Conservation (phyloP, 2,329 filamentous ascomycete genomes). For the Emericellopsis atlantica region DNA sequence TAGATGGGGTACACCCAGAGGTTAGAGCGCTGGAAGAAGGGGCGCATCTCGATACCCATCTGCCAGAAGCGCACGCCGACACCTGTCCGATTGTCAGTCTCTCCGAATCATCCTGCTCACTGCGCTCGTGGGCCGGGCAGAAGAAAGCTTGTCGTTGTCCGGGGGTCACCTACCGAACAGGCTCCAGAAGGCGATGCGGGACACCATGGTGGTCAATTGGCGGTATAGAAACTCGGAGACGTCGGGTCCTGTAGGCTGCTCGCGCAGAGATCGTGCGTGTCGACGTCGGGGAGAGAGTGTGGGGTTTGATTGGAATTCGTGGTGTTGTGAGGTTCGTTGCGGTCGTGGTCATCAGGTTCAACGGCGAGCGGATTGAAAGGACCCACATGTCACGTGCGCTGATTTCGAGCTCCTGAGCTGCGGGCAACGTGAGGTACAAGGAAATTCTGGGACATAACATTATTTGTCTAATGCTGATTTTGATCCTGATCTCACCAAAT, state of each 20-base stretch:
- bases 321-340: slow-evolving; percentile 9
- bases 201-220: slow-evolving; percentile 36
- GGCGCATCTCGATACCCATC: slow-evolving; percentile 96
- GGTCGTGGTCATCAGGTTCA: slow-evolving; percentile 6
- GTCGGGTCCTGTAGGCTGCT: background rate
- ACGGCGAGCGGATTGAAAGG: slow-evolving; percentile 6
- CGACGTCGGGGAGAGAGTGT: background rate
- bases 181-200: slow-evolving; percentile 67
- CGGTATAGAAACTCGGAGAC: slow-evolving; percentile 4
- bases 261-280: background rate
- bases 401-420: background rate
- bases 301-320: slow-evolving; percentile 7
- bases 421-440: background rate
- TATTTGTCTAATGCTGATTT: too few relatives aligned
- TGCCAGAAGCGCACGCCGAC: slow-evolving; percentile 89
- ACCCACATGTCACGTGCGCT: slow-evolving; percentile 3
- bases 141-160: slow-evolving; percentile 8
- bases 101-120: background rate
- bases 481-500: too few relatives aligned
- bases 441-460: background rate
- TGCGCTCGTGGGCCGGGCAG: slow-evolving; percentile 2
- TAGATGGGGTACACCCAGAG: slow-evolving; percentile 91
- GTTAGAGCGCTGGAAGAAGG: slow-evolving; percentile 72
- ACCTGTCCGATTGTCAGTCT: slow-evolving; percentile 38
- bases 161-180: slow-evolving; percentile 65